Percentiles rank a stretch among this genome's conserved stretches.
Conservation (phyloP, 257 asterid species). For the Salvia rosmarinus region DNA sequence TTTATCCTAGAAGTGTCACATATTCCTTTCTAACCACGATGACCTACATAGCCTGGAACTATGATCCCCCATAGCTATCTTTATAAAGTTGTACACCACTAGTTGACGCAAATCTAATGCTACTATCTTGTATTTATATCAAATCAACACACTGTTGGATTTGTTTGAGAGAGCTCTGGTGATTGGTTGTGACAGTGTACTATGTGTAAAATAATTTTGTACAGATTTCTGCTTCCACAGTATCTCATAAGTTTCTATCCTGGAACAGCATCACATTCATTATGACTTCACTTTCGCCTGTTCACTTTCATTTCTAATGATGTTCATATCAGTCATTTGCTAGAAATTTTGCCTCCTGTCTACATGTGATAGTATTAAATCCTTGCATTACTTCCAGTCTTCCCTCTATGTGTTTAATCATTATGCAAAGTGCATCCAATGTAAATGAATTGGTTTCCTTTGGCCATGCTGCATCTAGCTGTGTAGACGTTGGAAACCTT, state of each 20-base stretch:
- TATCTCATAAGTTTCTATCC: conserved; percentile 18
- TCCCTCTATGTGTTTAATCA: background rate
- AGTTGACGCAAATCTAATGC: background rate
- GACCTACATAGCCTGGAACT: background rate
- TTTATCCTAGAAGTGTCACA: background rate
- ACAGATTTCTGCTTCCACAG: conserved; percentile 7
- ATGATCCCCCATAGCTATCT: background rate
- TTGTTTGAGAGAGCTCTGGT: conserved; percentile 9
- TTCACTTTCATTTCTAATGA: conserved; percentile 22
- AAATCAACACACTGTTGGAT: background rate
- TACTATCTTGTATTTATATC: background rate
- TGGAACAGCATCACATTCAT: conserved; percentile 19
- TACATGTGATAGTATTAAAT: conserved; percentile 17
- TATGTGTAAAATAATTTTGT: background rate
- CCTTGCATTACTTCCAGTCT: background rate
- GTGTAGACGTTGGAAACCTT: conserved; percentile 1
- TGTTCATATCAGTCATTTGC: conserved; percentile 5
- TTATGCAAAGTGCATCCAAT: conserved; percentile 8
- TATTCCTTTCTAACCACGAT: background rate
- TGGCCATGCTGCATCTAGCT: conserved; percentile 12
- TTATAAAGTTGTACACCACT: background rate
- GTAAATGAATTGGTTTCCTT: conserved; percentile 29
- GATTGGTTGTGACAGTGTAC: conserved; percentile 11
- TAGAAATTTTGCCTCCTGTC: conserved; percentile 18
- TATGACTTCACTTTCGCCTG: background rate